Evolutionary conservation across 805 yeast species (phyloP), one percentile per base, ranked within the genome.

Genomic region (Jamesozyma hellenica): DNA sequence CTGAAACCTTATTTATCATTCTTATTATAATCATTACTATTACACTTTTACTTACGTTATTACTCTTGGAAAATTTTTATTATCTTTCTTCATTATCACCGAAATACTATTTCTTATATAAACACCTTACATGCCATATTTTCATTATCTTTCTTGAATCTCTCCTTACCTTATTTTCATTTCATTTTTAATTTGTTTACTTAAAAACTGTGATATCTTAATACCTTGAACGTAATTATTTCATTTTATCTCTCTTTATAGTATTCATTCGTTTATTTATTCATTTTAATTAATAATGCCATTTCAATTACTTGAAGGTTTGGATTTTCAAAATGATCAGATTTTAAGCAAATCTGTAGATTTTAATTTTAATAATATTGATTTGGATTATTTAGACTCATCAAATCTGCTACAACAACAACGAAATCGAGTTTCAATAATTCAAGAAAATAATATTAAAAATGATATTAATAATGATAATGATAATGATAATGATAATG

Each of bases 271-370:
- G 11, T 16, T 13, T 16, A 16, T 17, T 16, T 17, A 26, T 21
- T 21, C 5, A 21, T 21, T 21, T 21, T 8, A 6, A 21, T 6
- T 21, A 6, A 21, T 21, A 21, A 38, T 38, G 41, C 37, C 41
- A 3, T 38, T 38, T 29, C 41, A 38, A 34, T 33, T 31, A 16
- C 13, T 38, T 4, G 37, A 38, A 4, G 35, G 34, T 17, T 38
- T 38, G 9, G 26, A 23, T 16, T 15, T 35, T n/a, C 37, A 38
- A 6, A 38, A 28, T 17, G 41, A 38, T 16, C 27, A 34, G 14
- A 13, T 16, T 13, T 12, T 34, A 12, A 29, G n/a, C 16, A n/a
- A 8, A 21, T 10, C 30, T 7, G 19, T 32, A 9, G 41, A 28
- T 33, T 38, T 38, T 7, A 29, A 33, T 25, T 18, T 32, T 10